A percentile compares a stretch with the other conserved stretches of the same genome.
These are phyloP conservation scores for Collybiopsis luxurians DNA, from an alignment of 768 basidiomycete species.

Conservation along the genomic window DNA sequence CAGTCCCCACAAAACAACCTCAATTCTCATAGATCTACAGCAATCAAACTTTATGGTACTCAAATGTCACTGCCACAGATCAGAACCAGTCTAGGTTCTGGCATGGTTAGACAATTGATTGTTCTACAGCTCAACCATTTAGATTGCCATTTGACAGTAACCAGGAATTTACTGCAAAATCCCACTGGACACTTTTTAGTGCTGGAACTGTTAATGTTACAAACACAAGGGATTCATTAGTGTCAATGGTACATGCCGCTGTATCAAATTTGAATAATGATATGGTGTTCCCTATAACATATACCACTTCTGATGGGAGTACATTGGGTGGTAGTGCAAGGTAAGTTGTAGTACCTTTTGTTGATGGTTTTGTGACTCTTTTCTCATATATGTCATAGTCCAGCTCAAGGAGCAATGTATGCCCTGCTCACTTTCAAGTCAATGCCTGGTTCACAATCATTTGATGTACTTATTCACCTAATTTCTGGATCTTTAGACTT, in stretches of 20 bases:
- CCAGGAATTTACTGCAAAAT: not conserved
- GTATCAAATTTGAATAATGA: conserved; percentile 13
- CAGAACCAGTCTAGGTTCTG: too few relatives aligned
- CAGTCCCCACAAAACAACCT: too few relatives aligned
- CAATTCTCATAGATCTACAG: too few relatives aligned
- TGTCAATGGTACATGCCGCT: conserved; percentile 25
- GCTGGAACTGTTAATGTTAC: conserved; percentile 38
- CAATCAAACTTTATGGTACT: too few relatives aligned
- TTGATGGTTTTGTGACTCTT: too few relatives aligned
- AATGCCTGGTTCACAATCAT: too few relatives aligned
- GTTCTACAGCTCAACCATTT: not conserved
- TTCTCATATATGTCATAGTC: too few relatives aligned
- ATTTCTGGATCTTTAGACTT: not conserved
- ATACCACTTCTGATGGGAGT: conserved; percentile 18
- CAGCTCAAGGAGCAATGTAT: conserved; percentile 32
- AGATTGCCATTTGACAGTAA: not conserved
- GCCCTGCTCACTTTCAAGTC: conserved; percentile 19
- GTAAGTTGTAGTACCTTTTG: too few relatives aligned
- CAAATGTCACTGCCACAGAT: too few relatives aligned
- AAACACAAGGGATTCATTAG: conserved; percentile 34
- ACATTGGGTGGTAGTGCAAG: conserved; percentile 16
- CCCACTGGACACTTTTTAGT: conserved; percentile 50
- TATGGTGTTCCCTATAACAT: conserved; percentile 23
- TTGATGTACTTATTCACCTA: too few relatives aligned
- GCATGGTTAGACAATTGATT: too few relatives aligned